Conservation (phyloP, 345 rosid genomes). For the Firmiana major region DNA sequence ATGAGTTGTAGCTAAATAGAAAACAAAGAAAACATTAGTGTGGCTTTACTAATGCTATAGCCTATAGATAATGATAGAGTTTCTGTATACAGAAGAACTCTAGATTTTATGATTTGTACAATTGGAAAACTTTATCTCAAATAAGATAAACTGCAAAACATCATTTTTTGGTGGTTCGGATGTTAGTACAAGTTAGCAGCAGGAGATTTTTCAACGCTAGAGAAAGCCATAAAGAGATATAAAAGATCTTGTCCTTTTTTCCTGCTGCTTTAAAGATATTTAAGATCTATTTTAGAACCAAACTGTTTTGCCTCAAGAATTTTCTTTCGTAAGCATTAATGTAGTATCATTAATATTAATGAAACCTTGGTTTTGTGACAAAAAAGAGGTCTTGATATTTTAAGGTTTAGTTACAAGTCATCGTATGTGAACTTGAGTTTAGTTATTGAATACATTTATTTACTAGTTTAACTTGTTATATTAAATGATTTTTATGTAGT, state of each 20-base stretch:
- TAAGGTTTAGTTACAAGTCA: too few relatives aligned
- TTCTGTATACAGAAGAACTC: background rate
- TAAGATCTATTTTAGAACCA: background rate
- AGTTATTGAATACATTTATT: too few relatives aligned
- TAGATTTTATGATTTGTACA: background rate
- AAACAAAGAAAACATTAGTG: background rate
- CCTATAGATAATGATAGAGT: background rate
- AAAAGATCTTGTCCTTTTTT: background rate
- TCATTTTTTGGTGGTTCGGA: background rate
- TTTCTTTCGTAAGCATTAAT: background rate
- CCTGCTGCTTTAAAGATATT: constrained; percentile 5
- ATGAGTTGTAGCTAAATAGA: too few relatives aligned
- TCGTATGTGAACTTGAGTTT: too few relatives aligned
- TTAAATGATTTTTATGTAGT: too few relatives aligned
- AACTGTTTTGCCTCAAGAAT: background rate
- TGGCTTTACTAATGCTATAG: background rate
- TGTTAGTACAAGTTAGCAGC: background rate
- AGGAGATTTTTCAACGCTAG: background rate
- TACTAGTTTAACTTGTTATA: too few relatives aligned
- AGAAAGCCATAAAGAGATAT: background rate
- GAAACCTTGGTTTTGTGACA: too few relatives aligned
- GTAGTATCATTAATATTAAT: too few relatives aligned
- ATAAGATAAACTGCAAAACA: background rate
- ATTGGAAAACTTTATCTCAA: background rate
- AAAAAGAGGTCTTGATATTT: too few relatives aligned